Evolutionary conservation across 257 asterid species (phyloP).

Genomic region (Jacaranda copaia): DNA sequence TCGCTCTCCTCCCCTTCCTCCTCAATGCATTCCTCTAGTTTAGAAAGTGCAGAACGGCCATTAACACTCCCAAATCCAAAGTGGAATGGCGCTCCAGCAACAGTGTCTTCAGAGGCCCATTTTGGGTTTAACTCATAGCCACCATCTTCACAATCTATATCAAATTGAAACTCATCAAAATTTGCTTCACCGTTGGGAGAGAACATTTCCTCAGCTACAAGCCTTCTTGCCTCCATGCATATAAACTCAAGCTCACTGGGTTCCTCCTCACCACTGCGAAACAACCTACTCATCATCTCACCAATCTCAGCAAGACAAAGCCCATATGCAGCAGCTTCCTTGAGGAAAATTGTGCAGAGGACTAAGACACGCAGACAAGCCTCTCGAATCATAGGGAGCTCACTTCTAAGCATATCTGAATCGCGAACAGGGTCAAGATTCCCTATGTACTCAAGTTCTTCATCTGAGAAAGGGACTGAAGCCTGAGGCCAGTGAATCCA

Average conservation of each 20-base stretch:
- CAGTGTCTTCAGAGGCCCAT: slow-evolving; percentile 47
- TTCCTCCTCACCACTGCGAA: slow-evolving; percentile 88
- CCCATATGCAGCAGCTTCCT: slow-evolving; percentile 84
- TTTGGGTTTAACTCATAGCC: slow-evolving; percentile 45
- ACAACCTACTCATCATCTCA: slow-evolving; percentile 96
- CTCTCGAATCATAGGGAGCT: slow-evolving; percentile 93
- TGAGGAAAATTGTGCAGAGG: slow-evolving; percentile 82
- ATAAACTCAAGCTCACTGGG: slow-evolving; percentile 94
- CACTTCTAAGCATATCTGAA: slow-evolving; percentile 74
- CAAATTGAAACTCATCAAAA: slow-evolving; percentile 67
- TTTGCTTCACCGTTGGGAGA: slow-evolving; percentile 58
- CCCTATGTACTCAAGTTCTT: slow-evolving; percentile 81
- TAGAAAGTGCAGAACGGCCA: slow-evolving; percentile 67
- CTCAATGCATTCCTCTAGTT: slow-evolving; percentile 73
- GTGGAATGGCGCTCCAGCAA: slow-evolving; percentile 49
- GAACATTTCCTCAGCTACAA: slow-evolving; percentile 59
- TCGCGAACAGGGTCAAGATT: slow-evolving; percentile 79
- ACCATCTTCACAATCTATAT: slow-evolving; percentile 79
- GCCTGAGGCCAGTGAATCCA: slow-evolving; percentile 99
- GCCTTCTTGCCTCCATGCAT: slow-evolving; percentile 84
- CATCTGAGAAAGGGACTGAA: slow-evolving; percentile 93
- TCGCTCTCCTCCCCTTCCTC: slow-evolving; percentile 70
- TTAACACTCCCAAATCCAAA: slow-evolving; percentile 60
- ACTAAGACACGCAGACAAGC: slow-evolving; percentile 86
- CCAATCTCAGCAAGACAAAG: slow-evolving; percentile 97